phyloP scores from a whole-genome alignment of 179 eudicot species.

The Spinacia oleracea region DNA sequence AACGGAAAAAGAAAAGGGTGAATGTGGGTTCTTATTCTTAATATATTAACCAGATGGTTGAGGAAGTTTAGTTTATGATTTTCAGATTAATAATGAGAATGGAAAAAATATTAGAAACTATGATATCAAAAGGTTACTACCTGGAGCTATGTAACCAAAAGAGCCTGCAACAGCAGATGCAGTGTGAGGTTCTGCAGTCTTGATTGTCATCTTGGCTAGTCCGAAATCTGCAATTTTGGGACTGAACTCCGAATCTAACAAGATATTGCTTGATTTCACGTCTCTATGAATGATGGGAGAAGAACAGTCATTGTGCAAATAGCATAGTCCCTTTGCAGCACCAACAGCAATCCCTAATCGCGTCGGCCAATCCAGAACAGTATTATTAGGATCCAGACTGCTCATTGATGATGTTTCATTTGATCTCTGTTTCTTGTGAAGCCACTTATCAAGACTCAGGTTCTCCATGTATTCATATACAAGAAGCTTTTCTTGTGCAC shows the following conservation, averaged over 20 bases:
- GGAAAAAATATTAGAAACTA: not conserved
- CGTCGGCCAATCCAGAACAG: constrained; percentile 64
- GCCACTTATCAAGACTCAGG: constrained; percentile 72
- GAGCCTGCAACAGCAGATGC: constrained; percentile 74
- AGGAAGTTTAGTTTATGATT: too few species aligned
- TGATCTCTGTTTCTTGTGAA: constrained; percentile 34
- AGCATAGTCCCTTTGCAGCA: constrained; percentile 75
- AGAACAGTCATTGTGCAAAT: constrained; percentile 81
- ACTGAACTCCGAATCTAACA: constrained; percentile 67
- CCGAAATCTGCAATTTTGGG: constrained; percentile 87
- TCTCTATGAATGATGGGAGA: too few species aligned
- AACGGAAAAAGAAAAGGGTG: too few species aligned
- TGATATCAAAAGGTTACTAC: constrained; percentile 28
- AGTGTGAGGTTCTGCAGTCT: constrained; percentile 51
- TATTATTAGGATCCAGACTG: not conserved
- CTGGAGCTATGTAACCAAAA: constrained; percentile 89
- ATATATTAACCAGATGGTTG: not conserved
- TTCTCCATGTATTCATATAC: constrained; percentile 77
- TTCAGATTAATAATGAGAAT: not conserved
- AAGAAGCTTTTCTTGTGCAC: constrained; percentile 27
- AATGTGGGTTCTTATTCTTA: too few species aligned
- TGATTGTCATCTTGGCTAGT: constrained; percentile 13
- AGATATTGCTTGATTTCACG: constrained; percentile 82
- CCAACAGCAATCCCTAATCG: constrained; percentile 70
- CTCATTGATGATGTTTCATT: not conserved